Base-by-base conservation (phyloP, 2,329 filamentous ascomycete genomes). In the Cyphellophora europaea region DNA sequence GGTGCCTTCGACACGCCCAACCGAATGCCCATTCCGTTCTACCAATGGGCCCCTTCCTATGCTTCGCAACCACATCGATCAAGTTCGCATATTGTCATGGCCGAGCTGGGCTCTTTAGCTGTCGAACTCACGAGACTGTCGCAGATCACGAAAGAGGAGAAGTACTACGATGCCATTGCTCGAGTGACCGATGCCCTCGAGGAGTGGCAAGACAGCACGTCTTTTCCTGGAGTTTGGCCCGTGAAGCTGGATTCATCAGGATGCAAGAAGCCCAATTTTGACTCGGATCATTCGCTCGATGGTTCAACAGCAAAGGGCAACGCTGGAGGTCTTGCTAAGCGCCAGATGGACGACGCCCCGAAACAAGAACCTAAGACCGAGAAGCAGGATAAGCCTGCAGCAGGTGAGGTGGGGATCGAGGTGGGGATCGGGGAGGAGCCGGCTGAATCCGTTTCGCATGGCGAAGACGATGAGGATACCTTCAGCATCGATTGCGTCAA, bases 1-100 rank as follows among this genome's bases (percentile, higher is more conserved):
- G 77, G 80, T 35, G 73, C 82, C 3, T 93, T 93, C 50, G 86
- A 93, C 58, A 95, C 89, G 1, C 88, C 88, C 1, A 95, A 96
- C 56, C 77, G 86, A 48, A 93, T 96, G 84, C 88, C 89, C 3
- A 62, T 85, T 5, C 71, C 86, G 4, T 87, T 79, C 58, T 93
- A 89, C 59, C 65, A 71, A 43, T 94, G 82, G 84, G 72, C 74
- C 49, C 82, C 80, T 45, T 72, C 70, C 11, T 75, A 67, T 49
- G 71, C 73, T 6, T 74, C 71, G 3, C 71, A 78, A 45, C 73
- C 77, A 5, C 79, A 77, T 48, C 69, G 72, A 15, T 82, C 82
- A 1, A 62, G 66, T 39, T 59, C 53, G 4, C 58, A 62, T 32
- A 72, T 72, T 35, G 57, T 80, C 48, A 60, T 81, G 48, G 75